Conservation (phyloP, 176 grass and related monocot species). For the Rhynchospora tenuis region DNA sequence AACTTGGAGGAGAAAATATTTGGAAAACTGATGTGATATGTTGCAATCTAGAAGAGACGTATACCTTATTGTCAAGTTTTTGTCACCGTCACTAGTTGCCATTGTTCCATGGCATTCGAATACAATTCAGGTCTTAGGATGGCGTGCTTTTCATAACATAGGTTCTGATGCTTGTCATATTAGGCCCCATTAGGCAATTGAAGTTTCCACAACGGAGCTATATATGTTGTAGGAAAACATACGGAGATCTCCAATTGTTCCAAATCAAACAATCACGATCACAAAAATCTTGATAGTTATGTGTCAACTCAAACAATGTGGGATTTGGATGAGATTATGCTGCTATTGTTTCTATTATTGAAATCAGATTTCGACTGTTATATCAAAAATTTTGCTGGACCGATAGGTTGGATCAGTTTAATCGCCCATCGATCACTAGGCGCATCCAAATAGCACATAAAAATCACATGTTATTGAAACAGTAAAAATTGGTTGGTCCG, state of each 20-base stretch:
- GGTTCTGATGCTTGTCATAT: slow-evolving; percentile 2
- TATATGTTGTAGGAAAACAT: neutral
- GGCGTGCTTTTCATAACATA: neutral
- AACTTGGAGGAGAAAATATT: neutral
- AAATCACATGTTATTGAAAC: too few relatives aligned
- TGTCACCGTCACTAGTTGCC: neutral
- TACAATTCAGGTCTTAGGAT: neutral
- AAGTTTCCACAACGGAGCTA: neutral
- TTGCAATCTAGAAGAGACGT: slow-evolving; percentile 4
- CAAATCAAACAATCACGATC: neutral
- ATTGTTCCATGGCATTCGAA: neutral
- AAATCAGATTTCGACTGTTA: too few relatives aligned
- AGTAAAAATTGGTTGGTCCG: too few relatives aligned
- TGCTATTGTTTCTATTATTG: too few relatives aligned
- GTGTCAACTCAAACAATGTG: too few relatives aligned
- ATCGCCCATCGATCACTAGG: too few relatives aligned
- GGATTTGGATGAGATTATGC: too few relatives aligned
- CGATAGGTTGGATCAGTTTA: too few relatives aligned
- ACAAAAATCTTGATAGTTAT: too few relatives aligned
- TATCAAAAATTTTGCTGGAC: too few relatives aligned
- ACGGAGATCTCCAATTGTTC: neutral
- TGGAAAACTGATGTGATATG: neutral
- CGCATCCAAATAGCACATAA: too few relatives aligned
- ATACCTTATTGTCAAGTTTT: neutral
- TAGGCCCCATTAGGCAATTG: neutral